Conservation (phyloP, 2,329 filamentous ascomycete genomes). For the Cucurbitaria berberidis region DNA sequence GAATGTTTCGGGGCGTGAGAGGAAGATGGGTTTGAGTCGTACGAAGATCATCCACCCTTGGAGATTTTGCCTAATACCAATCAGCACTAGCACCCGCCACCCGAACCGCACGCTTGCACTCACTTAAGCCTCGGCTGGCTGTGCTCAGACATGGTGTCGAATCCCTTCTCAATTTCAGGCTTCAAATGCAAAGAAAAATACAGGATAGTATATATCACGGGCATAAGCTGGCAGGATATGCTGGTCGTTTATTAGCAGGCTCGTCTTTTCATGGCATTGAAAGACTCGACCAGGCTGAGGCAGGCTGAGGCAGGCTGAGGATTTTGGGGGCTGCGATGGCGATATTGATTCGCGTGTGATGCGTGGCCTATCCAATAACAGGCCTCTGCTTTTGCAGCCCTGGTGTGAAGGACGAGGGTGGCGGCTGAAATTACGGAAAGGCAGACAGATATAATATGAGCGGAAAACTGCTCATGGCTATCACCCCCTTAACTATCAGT, state of each 20-base stretch:
- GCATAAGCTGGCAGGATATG: background rate
- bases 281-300: background rate
- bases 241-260: background rate
- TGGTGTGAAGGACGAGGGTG: background rate
- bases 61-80: background rate
- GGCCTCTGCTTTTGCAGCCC: background rate
- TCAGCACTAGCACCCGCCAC: background rate
- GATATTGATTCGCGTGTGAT: background rate
- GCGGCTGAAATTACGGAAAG: background rate
- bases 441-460: conserved; percentile 4
- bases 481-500: background rate
- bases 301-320: background rate
- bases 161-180: background rate
- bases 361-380: background rate
- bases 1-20: background rate
- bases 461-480: background rate
- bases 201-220: background rate
- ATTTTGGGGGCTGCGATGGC: background rate
- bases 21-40: background rate
- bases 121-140: background rate
- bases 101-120: background rate
- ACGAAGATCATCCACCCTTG: background rate
- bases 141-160: background rate
- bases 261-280: background rate
- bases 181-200: background rate